Conservation (phyloP, 148 eudicot genomes). For the Fagopyrum tataricum region DNA sequence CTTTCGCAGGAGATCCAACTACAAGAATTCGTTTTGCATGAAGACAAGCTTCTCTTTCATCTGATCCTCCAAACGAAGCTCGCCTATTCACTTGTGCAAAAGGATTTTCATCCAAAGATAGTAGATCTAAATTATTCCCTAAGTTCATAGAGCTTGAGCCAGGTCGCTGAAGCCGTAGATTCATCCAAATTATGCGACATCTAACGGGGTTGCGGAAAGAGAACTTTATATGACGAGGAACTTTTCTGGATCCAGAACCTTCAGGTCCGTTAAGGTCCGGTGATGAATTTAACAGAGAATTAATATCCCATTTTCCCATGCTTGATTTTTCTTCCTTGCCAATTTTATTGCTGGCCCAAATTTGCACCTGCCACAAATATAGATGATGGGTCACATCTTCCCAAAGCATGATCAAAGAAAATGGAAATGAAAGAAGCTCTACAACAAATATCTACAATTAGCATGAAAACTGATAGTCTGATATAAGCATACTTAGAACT, state of each 20-base stretch:
- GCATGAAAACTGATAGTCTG: background rate
- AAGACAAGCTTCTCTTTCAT: constrained; percentile 62
- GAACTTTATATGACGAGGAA: constrained; percentile 69
- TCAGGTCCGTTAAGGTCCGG: constrained; percentile 81
- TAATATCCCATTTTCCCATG: constrained; percentile 87
- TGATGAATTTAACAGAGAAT: constrained; percentile 53
- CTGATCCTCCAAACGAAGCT: constrained; percentile 67
- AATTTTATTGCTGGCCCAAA: constrained; percentile 89
- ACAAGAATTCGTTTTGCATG: constrained; percentile 84
- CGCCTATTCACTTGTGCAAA: constrained; percentile 60
- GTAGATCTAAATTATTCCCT: constrained; percentile 54
- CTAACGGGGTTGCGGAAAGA: constrained; percentile 68
- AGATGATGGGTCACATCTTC: background rate
- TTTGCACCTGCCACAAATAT: constrained; percentile 58
- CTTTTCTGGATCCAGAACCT: constrained; percentile 26
- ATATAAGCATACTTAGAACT: constrained; percentile 19
- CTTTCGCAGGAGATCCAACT: constrained; percentile 51
- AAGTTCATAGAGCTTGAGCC: constrained; percentile 74
- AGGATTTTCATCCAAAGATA: constrained; percentile 86
- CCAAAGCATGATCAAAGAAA: background rate
- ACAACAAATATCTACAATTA: background rate
- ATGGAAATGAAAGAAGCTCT: background rate
- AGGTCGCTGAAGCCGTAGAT: constrained; percentile 56
- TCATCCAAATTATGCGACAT: constrained; percentile 85
- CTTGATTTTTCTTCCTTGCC: constrained; percentile 81